Conservation (phyloP, 2,329 filamentous ascomycete genomes). For the Monosporascus sp. region DNA sequence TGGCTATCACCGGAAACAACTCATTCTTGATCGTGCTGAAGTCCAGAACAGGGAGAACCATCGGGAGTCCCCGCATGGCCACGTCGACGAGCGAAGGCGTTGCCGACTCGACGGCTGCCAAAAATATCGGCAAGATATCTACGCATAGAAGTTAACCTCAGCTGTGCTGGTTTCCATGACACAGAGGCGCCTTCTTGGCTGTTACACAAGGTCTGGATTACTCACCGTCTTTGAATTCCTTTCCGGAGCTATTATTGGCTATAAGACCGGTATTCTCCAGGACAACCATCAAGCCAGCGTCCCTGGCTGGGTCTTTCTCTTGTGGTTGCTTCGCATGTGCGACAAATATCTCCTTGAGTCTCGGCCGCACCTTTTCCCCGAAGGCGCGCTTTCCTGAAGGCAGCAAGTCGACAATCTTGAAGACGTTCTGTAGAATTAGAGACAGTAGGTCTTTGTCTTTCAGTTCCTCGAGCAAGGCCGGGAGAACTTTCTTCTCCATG, state of each 20-base stretch:
- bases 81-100: constrained; percentile 88
- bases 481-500: constrained; percentile 89
- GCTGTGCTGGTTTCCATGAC: no score
- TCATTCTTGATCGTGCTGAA: constrained; percentile 97
- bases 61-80: constrained; percentile 70
- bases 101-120: constrained; percentile 77
- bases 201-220: constrained; percentile 5
- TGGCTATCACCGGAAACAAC: constrained; percentile 84
- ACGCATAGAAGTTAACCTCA: background rate
- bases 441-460: constrained; percentile 87
- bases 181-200: no score
- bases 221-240: constrained; percentile 89
- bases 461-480: constrained; percentile 82
- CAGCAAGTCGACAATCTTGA: constrained; percentile 78
- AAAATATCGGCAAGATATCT: constrained; percentile 85
- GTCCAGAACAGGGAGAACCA: constrained; percentile 82
- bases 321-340: constrained; percentile 49
- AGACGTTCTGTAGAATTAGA: constrained; percentile 82
- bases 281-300: constrained; percentile 86
- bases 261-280: constrained; percentile 76
- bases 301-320: constrained; percentile 76
- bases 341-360: constrained; percentile 77
- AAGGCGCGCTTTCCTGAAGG: constrained; percentile 75
- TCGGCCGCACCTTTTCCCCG: constrained; percentile 79
- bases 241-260: constrained; percentile 76